These are phyloP conservation scores for Laburnicola sp. DNA, from an alignment of 2,329 filamentous ascomycete species.

Conservation along the genomic window DNA sequence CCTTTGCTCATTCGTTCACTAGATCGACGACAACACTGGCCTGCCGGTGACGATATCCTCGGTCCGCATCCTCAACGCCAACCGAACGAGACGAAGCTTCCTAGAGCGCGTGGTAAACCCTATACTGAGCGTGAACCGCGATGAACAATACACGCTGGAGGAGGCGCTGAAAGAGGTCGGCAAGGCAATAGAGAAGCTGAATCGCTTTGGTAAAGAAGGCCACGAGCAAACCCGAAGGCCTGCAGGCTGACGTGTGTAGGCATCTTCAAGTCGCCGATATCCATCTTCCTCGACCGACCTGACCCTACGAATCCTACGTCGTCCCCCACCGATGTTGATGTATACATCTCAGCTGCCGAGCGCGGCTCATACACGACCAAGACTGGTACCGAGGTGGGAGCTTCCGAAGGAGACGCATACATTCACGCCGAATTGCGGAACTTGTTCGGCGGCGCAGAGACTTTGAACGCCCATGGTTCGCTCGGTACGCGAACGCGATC, in stretches of 20 bases:
- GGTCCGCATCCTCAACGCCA: slow-evolving; percentile 79
- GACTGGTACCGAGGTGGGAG: slow-evolving; percentile 92
- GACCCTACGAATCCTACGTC: slow-evolving; percentile 68
- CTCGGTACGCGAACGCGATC: slow-evolving; percentile 88
- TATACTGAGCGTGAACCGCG: slow-evolving; percentile 68
- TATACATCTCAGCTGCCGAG: slow-evolving; percentile 78
- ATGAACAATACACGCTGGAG: slow-evolving; percentile 72
- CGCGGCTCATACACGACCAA: slow-evolving; percentile 83
- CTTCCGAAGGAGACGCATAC: slow-evolving; percentile 91
- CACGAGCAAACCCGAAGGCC: slow-evolving; percentile 1
- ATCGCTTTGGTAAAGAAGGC: slow-evolving; percentile 70
- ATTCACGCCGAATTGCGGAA: slow-evolving; percentile 86
- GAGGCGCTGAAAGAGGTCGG: slow-evolving; percentile 74
- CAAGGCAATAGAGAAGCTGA: slow-evolving; percentile 71
- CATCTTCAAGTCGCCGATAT: slow-evolving; percentile 83
- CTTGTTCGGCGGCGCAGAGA: slow-evolving; percentile 91
- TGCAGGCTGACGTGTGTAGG: slow-evolving; percentile 55
- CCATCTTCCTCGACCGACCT: slow-evolving; percentile 79
- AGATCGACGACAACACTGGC: slow-evolving; percentile 81
- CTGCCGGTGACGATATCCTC: slow-evolving; percentile 87
- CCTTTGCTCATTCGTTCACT: slow-evolving; percentile 7
- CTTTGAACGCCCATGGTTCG: slow-evolving; percentile 82
- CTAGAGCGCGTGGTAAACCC: slow-evolving; percentile 80
- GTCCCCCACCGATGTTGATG: slow-evolving; percentile 75
- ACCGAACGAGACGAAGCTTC: slow-evolving; percentile 80